Conservation (phyloP, 202 grass and related monocot species). For the Setaria viridis region DNA sequence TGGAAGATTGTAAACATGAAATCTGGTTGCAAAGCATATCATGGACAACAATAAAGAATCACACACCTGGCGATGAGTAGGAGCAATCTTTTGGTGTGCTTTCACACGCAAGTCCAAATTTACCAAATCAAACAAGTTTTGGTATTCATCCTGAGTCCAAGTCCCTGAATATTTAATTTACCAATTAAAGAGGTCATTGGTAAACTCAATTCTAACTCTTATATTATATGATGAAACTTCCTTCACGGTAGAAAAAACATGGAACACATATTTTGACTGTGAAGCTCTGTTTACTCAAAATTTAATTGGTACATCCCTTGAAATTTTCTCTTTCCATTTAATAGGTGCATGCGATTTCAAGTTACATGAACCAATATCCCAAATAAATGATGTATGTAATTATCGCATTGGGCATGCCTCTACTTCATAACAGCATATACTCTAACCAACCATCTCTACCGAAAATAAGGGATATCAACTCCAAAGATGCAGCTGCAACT, state of each 20-base stretch:
- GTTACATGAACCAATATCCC: not conserved
- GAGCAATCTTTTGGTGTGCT: slow-evolving; percentile 42
- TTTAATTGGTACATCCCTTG: not conserved
- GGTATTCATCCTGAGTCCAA: slow-evolving; percentile 80
- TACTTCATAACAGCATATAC: not conserved
- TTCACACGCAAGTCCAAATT: slow-evolving; percentile 81
- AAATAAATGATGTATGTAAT: not conserved
- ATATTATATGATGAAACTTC: slow-evolving; percentile 11
- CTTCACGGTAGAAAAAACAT: not conserved
- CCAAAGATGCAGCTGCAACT: not conserved
- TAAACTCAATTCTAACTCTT: slow-evolving; percentile 22
- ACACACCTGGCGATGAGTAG: slow-evolving; percentile 58
- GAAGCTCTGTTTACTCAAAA: slow-evolving; percentile 21
- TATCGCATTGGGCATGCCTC: not conserved
- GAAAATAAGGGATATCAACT: not conserved
- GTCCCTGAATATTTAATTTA: slow-evolving; percentile 40
- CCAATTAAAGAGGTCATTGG: slow-evolving; percentile 34
- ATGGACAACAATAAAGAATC: slow-evolving; percentile 30
- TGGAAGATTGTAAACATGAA: slow-evolving; percentile 19
- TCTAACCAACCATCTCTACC: not conserved
- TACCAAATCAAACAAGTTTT: slow-evolving; percentile 84
- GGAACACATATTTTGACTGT: not conserved
- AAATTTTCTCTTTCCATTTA: slow-evolving; percentile 7
- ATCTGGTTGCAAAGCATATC: not conserved
- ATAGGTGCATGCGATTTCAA: not conserved